Evolutionary conservation across 225 moss, liverwort and hornwort species (phyloP).

Genomic region (Lunularia cruciata): DNA sequence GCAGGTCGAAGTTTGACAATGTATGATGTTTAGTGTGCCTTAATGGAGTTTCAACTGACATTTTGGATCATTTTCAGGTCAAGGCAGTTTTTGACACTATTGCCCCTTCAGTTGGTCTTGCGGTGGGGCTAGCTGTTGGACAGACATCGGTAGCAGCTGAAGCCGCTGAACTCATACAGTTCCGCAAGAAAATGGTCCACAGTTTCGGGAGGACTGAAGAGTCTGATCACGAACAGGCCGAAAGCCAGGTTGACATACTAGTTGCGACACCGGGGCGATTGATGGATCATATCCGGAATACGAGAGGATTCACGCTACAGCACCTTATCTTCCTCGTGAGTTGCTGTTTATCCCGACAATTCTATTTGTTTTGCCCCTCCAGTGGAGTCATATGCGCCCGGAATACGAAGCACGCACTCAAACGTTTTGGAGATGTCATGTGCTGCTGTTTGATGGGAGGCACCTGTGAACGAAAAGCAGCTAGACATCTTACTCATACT

Average conservation of each 20-base stretch:
- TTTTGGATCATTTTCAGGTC: conserved; percentile 67
- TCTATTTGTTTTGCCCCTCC: no score
- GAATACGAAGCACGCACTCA: no score
- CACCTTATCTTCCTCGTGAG: conserved; percentile 84
- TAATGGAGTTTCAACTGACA: no score
- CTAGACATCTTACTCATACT: no score
- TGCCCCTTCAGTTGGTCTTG: conserved; percentile 88
- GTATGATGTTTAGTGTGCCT: no score
- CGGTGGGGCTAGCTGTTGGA: conserved; percentile 83
- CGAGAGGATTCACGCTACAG: conserved; percentile 81
- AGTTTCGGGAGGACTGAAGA: conserved; percentile 53
- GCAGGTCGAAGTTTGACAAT: no score
- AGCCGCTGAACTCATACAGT: conserved; percentile 70
- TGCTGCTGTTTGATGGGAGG: no score
- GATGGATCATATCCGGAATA: conserved; percentile 87
- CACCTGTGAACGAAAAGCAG: no score
- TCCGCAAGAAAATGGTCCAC: conserved; percentile 63
- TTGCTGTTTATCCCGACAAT: no score
- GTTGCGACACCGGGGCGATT: conserved; percentile 94
- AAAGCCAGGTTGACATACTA: conserved; percentile 79
- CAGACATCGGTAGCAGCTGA: conserved; percentile 79
- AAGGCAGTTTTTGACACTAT: conserved; percentile 84
- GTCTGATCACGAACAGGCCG: conserved; percentile 35
- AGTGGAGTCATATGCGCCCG: no score
- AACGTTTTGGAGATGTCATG: no score